Evolutionary conservation across 1,139 yeast species (phyloP), one percentile per base, ranked within the genome.

Genomic region (Yamadazyma membranifaciens): DNA sequence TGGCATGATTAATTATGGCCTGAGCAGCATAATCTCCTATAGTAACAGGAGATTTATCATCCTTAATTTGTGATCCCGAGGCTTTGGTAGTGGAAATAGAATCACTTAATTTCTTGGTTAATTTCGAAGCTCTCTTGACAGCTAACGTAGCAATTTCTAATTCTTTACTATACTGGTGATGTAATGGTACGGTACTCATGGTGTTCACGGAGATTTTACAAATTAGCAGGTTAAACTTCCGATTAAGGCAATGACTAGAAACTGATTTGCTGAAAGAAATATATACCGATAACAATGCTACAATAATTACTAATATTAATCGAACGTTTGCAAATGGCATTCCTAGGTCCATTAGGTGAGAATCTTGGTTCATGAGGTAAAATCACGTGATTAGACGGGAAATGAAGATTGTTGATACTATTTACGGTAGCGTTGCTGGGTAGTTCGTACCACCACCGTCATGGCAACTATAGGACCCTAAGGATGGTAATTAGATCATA

Each of bases 1-100:
- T 77, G 3, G 97, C 94, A 46, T 87, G 79, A 63, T 88, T 91
- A 44, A 92, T 83, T 38, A 92, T 79, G 0, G 97, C 96, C 58
- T 92, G 99, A 0, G 97, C 92, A 4, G 96, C 96, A 60, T 85
- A 92, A 59, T 92, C 99, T 16, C 98, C 98, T 38, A 92, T 77
- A 1, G 99, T 92, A 11, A 92, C 99, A 1, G 99, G 99, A 2
- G 96, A 87, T 50, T 82, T 80, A 60, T 92, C 99, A 31, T 78
- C 77, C 57, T 92, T 92, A 47, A 89, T 84, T 48, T 88, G 81
- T 1, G 91, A 83, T 4, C 76, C 76, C 11, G 79, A 67, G 26
- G 75, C 67, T 47, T 71, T 75, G 32, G 83, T 73, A 15, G 75
- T 67, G 28, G 81, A 73, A 37, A 92, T 83, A 31, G 82, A 75